phyloP scores from a whole-genome alignment of 2,329 filamentous ascomycete species.

The Magnaporthiopsis incrustans region DNA sequence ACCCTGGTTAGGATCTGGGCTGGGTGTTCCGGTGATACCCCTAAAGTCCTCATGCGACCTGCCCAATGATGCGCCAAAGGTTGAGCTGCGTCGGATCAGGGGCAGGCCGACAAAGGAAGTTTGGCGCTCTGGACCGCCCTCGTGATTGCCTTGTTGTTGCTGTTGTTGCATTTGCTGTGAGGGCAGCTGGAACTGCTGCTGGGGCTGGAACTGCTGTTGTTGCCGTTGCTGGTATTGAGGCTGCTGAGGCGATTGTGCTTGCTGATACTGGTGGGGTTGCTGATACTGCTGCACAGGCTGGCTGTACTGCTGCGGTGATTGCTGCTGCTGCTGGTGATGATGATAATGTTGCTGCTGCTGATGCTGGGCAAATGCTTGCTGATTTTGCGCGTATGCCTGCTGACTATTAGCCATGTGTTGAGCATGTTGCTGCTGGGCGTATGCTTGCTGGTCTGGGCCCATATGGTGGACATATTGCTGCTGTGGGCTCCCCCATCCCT shows the following conservation, averaged over 20 bases:
- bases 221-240: constrained; percentile 10
- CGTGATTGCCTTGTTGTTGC: constrained; percentile 16
- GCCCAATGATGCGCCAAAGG: constrained; percentile 38
- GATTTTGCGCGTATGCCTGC: not conserved
- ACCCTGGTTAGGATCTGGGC: constrained; percentile 2
- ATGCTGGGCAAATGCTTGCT: constrained; percentile 6
- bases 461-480: constrained; percentile 1
- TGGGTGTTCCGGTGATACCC: constrained; percentile 7
- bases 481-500: not conserved
- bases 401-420: not conserved
- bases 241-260: constrained; percentile 10
- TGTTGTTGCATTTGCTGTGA: constrained; percentile 10
- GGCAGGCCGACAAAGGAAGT: constrained; percentile 50
- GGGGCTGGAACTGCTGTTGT: constrained; percentile 16
- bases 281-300: constrained; percentile 12
- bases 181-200: constrained; percentile 7
- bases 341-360: not conserved
- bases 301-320: constrained; percentile 3
- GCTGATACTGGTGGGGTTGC: not conserved
- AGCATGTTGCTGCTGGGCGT: not conserved
- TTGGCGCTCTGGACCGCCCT: constrained; percentile 24
- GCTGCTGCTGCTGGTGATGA: constrained; percentile 1
- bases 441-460: not conserved
- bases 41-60: constrained; percentile 15
- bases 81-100: constrained; percentile 49